Evolutionary conservation across 345 rosid species (phyloP), one percentile per base, ranked within the genome.

Genomic region (Clausena lansium): DNA sequence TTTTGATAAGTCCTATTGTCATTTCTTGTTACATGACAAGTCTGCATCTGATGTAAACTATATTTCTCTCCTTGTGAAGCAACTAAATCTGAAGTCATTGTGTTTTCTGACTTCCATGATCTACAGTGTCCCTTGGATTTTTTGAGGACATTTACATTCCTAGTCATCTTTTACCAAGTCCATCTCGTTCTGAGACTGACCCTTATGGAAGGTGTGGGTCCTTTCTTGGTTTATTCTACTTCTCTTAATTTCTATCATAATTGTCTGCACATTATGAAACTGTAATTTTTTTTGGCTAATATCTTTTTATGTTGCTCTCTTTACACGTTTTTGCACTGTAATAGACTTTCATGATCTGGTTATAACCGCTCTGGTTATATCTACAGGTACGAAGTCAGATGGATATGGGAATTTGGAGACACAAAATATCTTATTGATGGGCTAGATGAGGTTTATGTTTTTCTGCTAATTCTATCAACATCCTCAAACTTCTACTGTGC

Each of bases 71-170:
- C 33, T 73, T 8, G 38, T 74, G 54, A 39, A 73, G 41, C 27
- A 35, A 58, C 54, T 58, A 33, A 45, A 30, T 45, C 35, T 62
- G 62, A 38, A 45, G 70, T 33, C 55, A 64, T 38, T 36, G 6
- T 47, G 7, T 27, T 28, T 79, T 76, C 68, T 77, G 27, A 62
- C 27, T 58, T 63, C 58, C 60, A 22, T 70, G 39, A 60, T 72
- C 79, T 81, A 80, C 94, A 95, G 99, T 92, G 82, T 89, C 99
- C 13, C 90, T 95, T 81, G 94, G 98, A 81, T 95, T 95, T 83
- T 95, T 92, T 85, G 93, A 95, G 50, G 99, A 95, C 78, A 89
- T 95, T 62, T 83, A 83, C 80, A 67, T 95, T 61, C 94, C 94
- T 57, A 69, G 32, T 45, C 89, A 90, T 83, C 89, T 79, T 80